Base-by-base conservation (phyloP, 768 basidiomycete genomes). In the Mycena leptocephala region DNA sequence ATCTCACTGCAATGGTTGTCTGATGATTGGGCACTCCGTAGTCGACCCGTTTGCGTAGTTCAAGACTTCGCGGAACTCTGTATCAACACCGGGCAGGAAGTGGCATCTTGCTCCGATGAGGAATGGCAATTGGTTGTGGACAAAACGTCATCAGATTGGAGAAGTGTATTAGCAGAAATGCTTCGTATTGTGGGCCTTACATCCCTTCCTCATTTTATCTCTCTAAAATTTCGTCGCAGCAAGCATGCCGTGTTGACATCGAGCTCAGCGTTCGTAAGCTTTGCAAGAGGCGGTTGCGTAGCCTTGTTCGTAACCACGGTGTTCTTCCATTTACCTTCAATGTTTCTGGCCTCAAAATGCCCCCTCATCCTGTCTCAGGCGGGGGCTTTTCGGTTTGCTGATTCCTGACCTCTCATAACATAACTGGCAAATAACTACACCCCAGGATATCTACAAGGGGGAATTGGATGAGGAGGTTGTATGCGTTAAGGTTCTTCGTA, bases 51-150 rank as follows among this genome's bases (percentile, higher is more conserved):
- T 56, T 26, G 55, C 26, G 30, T 39, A 7, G 61, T 62, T 41
- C 35, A 24, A 62, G 61, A 62, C 61, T 62, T 62, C 37, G 61
- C 61, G 61, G 61, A 62, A 62, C 61, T 62, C 61, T 62, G 61
- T 62, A 39, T 62, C 35, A 62, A 62, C 61, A 39, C 61, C 20
- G 61, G 35, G 3, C 61, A 62, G 20, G 39, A 62, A 62, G 61
- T 62, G 61, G 61, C 35, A 62, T 62, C 61, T 62, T 62, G 26
- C 61, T 62, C 61, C 30, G 61, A 62, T 41, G 5, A 28, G 61
- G 61, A 62, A 62, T 62, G 61, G 61, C 35, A 62, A 62, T 9
- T 37, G 24, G 37, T 41, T 62, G 61, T 62, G 35, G 37, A 41
- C 24, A 18, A 41, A n/a, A 62, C 61, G 5, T 62, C 61, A 24